Percentiles rank a stretch among this genome's conserved stretches.
phyloP scores from a whole-genome alignment of 2,329 filamentous ascomycete genomes.

The Penicillium capsulatum region DNA sequence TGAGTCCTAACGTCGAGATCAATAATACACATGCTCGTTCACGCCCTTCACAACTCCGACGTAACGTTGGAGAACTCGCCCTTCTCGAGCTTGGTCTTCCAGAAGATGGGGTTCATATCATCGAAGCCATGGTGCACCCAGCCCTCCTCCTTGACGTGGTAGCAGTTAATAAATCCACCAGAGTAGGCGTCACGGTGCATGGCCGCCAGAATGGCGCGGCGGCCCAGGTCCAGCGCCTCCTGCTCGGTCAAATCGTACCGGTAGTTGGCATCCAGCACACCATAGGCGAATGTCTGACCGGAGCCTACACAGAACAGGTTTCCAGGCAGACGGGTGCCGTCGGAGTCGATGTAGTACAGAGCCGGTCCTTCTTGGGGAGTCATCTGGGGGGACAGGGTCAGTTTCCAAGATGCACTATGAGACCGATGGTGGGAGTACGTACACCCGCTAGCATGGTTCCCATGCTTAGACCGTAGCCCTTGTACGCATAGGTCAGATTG shows the following conservation, averaged over 20 bases:
- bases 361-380: slow-evolving; percentile 85
- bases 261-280: slow-evolving; percentile 95
- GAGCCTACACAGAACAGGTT: slow-evolving; percentile 98
- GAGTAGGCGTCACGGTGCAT: slow-evolving; percentile 98
- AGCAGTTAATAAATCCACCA: slow-evolving; percentile 96
- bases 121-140: slow-evolving; percentile 99
- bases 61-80: slow-evolving; percentile 97
- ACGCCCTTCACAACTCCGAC: slow-evolving; percentile 53
- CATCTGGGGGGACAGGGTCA: slow-evolving; percentile 28
- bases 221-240: slow-evolving; percentile 85
- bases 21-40: slow-evolving; percentile 19
- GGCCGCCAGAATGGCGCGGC: slow-evolving; percentile 88
- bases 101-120: slow-evolving; percentile 99
- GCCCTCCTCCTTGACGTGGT: slow-evolving; percentile 97
- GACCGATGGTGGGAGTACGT: slow-evolving; percentile 62
- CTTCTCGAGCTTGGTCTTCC: slow-evolving; percentile 98
- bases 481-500: slow-evolving; percentile 97
- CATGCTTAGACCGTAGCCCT: slow-evolving; percentile 98
- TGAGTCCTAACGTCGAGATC: slow-evolving; percentile 13
- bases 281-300: slow-evolving; percentile 97
- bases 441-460: slow-evolving; percentile 99
- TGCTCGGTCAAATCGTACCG: slow-evolving; percentile 79
- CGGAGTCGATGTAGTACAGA: slow-evolving; percentile 97
- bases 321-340: slow-evolving; percentile 85
- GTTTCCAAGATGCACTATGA: slow-evolving; percentile 2